Evolutionary conservation across 495 filamentous ascomycete genomes (phyloP), one percentile per base, ranked within the genome.

Genomic region (Daldinia bambusicola): DNA sequence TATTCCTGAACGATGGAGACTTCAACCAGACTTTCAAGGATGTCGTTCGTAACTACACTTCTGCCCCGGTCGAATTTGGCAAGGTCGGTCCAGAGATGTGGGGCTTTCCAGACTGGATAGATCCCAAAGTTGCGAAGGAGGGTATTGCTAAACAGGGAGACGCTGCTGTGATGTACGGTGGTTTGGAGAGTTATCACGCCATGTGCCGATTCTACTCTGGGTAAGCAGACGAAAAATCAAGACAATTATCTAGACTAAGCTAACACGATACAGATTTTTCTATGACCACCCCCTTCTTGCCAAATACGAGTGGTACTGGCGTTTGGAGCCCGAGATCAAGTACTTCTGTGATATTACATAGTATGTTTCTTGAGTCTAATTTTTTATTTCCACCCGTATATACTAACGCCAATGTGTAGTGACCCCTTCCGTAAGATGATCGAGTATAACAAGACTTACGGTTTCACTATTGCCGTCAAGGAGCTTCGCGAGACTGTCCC

Each of bases 311-410:
- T 99, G 95, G 95, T 99, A 99, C 84, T 99, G 95, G 95, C 93
- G 95, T 52, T 81, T 99, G 80, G 95, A 99, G 88, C 95, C 95
- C 77, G 95, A 99, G 80, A 98, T 99, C 90, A 98, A 95, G 84
- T 99, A 98, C 85, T 99, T 98, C 85, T 99, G 95, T 79, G 95
- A 99, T 74, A 97, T 99, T 70, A 99, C 95, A 66, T 99, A 99
- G 94, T 98, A 91, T 75, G 91, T 76, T 67, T n/a, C 34, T 12
- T 32, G 6, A 9, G 22, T 14, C 83, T 18, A 7, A 8, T 61
- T 8, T 8, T 6, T 9, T 1, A 18, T 8, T 8, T 6, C 12
- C 2, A 18, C 12, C 50, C 26, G 12, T 31, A 18, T 8, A 56
- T 16, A 13, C 66, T 60, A 74, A 78, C 69, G 67, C 51, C 18